Evolutionary conservation across 202 grass and related monocot species (phyloP).

Genomic region (Hordeum pubiflorum): DNA sequence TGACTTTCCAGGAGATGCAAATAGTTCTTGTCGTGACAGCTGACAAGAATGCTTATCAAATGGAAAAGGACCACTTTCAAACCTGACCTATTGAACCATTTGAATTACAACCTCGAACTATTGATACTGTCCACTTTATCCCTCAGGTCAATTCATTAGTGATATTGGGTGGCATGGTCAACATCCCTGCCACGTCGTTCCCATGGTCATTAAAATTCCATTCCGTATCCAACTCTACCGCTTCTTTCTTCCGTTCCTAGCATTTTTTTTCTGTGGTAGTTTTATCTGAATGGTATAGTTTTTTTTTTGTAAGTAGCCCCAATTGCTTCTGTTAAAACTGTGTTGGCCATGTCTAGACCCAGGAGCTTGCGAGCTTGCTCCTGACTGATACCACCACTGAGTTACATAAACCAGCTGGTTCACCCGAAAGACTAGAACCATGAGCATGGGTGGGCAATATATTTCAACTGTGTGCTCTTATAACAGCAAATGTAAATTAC

Average conservation of each 20-base stretch:
- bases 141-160: background rate
- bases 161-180: background rate
- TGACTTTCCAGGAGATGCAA: background rate
- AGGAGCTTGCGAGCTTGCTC: background rate
- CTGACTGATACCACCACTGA: background rate
- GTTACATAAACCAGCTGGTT: background rate
- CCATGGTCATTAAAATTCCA: background rate
- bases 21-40: background rate
- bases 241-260: background rate
- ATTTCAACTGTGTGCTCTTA: background rate
- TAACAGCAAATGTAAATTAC: background rate
- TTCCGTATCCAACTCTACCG: background rate
- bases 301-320: background rate
- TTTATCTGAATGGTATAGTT: background rate
- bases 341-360: background rate
- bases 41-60: background rate
- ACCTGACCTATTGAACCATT: background rate
- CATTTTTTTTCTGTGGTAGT: background rate
- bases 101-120: background rate
- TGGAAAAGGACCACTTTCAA: background rate
- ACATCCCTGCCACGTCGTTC: background rate
- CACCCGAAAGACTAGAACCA: background rate
- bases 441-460: background rate
- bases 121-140: background rate
- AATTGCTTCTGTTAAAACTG: background rate